phyloP scores from a whole-genome alignment of 2,329 filamentous ascomycete genomes.

The Aspergillus pseudoglaucus region DNA sequence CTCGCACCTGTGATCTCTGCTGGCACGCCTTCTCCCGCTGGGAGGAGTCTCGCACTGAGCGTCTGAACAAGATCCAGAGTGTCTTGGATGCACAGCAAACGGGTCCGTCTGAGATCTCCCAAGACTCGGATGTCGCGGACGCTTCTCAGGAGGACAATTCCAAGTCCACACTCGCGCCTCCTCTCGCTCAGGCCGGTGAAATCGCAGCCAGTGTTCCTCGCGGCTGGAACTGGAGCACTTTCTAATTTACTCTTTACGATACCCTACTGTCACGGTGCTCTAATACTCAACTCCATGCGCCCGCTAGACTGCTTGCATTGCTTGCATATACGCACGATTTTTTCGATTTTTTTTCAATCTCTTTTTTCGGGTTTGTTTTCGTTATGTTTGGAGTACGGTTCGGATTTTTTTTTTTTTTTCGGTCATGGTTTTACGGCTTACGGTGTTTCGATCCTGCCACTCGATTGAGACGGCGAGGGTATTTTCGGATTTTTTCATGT shows the following conservation, averaged over 20 bases:
- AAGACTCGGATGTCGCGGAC: slow-evolving; percentile 16
- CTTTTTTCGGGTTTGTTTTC: slow-evolving; percentile 4
- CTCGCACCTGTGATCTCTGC: slow-evolving; percentile 57
- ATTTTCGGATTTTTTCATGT: slow-evolving; percentile 11
- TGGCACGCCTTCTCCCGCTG: slow-evolving; percentile 53
- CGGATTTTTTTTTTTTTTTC: slow-evolving; percentile 2
- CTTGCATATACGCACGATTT: not conserved
- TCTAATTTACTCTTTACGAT: slow-evolving; percentile 32
- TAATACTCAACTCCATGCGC: not conserved
- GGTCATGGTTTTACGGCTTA: slow-evolving; percentile 2
- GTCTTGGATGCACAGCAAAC: slow-evolving; percentile 24
- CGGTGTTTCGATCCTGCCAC: slow-evolving; percentile 6
- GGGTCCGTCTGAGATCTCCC: slow-evolving; percentile 12
- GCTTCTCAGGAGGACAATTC: slow-evolving; percentile 17
- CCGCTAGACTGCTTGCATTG: slow-evolving; percentile 8
- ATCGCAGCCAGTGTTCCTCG: slow-evolving; percentile 51
- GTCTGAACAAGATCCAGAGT: slow-evolving; percentile 46
- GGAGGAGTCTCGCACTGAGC: slow-evolving; percentile 44
- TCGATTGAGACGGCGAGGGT: slow-evolving; percentile 9
- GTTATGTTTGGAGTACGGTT: slow-evolving; percentile 12
- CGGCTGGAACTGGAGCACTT: slow-evolving; percentile 59
- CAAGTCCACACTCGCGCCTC: slow-evolving; percentile 14
- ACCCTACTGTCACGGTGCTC: slow-evolving; percentile 5
- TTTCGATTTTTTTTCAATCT: slow-evolving; percentile 2
- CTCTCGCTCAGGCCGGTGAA: slow-evolving; percentile 29